Evolutionary conservation across 768 basidiomycete species (phyloP).

Genomic region (Rhodocollybia butyracea): DNA sequence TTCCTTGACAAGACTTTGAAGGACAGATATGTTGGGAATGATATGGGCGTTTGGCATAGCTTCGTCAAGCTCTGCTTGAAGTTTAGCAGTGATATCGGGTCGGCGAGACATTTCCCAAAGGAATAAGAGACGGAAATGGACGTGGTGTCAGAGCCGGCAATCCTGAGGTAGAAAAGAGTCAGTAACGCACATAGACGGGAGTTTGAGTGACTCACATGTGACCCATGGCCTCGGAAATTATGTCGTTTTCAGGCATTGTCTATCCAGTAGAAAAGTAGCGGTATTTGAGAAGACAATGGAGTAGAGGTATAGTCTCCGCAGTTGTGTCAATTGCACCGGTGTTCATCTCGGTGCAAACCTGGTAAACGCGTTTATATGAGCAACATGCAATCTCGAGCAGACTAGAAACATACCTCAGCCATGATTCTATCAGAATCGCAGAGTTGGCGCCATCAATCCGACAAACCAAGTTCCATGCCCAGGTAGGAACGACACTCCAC

Average conservation of each 20-base stretch:
- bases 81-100: constrained; percentile 57
- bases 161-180: no score
- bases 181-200: no score
- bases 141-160: constrained; percentile 77
- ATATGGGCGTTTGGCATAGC: constrained; percentile 58
- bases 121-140: constrained; percentile 72
- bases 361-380: constrained; percentile 55
- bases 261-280: constrained; percentile 43
- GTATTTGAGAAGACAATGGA: constrained; percentile 66
- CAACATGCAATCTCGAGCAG: background rate
- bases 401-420: constrained; percentile 54
- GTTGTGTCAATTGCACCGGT: constrained; percentile 50
- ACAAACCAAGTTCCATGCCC: constrained; percentile 71
- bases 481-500: constrained; percentile 67
- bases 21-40: constrained; percentile 55
- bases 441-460: constrained; percentile 69
- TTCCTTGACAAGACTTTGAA: constrained; percentile 59
- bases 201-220: no score
- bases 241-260: constrained; percentile 63
- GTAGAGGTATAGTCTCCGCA: constrained; percentile 53
- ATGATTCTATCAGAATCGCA: constrained; percentile 79
- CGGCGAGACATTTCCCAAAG: constrained; percentile 78
- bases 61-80: constrained; percentile 71
- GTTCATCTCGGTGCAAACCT: constrained; percentile 64
- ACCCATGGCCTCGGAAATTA: constrained; percentile 82